Percentiles rank a stretch among this genome's conserved stretches.
Evolutionary conservation across 192 early-diverging fungal species (phyloP).

Genomic region (Coemansia sp.): DNA sequence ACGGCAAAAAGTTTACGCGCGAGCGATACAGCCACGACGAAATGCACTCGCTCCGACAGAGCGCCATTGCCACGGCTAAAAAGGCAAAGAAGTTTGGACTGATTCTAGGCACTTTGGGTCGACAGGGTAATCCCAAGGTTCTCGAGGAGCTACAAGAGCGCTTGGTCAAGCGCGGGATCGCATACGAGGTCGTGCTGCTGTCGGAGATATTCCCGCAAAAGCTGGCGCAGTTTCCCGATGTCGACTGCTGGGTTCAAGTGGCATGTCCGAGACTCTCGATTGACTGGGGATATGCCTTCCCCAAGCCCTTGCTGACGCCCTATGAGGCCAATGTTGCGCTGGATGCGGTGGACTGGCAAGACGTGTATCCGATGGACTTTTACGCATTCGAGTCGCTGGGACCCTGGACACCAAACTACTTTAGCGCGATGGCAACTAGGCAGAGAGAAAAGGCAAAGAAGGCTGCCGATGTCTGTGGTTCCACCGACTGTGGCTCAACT

Average conservation of each 20-base stretch:
- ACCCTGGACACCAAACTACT: constrained; percentile 92
- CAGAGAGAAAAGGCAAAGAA: constrained; percentile 35
- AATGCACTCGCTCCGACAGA: constrained; percentile 84
- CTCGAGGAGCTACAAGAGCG: constrained; percentile 77
- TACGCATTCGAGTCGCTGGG: constrained; percentile 90
- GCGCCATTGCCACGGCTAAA: constrained; percentile 78
- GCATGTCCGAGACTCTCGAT: constrained; percentile 96
- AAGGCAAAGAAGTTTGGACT: constrained; percentile 83
- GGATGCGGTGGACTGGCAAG: constrained; percentile 75
- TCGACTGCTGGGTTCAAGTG: constrained; percentile 93
- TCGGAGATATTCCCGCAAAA: constrained; percentile 97
- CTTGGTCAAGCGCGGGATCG: constrained; percentile 64
- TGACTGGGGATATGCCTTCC: constrained; percentile 98
- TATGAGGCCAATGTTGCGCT: constrained; percentile 95
- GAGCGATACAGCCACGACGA: constrained; percentile 93
- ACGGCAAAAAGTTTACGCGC: constrained; percentile 86
- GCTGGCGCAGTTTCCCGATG: constrained; percentile 83
- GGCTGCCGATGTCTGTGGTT: not conserved
- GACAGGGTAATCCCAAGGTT: constrained; percentile 95
- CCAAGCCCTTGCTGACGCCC: constrained; percentile 88
- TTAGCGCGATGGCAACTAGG: constrained; percentile 39
- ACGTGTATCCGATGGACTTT: constrained; percentile 98
- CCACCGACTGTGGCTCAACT: not conserved
- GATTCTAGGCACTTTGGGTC: constrained; percentile 93
- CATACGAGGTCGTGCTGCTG: constrained; percentile 75